Conservation (phyloP, 2,329 filamentous ascomycete species). For the Neocucurbitaria cava region DNA sequence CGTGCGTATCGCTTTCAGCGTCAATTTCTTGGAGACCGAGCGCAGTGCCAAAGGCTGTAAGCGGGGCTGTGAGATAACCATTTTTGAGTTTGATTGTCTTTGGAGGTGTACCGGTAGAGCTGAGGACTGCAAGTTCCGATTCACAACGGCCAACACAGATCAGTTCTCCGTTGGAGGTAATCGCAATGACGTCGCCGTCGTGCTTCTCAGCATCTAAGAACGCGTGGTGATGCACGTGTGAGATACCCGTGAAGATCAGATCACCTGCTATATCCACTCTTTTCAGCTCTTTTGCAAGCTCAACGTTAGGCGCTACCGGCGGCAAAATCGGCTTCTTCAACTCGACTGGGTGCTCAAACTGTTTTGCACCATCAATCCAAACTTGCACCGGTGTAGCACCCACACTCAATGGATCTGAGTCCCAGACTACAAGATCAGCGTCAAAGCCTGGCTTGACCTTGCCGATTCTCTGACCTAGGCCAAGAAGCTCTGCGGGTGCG, state of each 20-base stretch:
- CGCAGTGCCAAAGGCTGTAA: slow-evolving; percentile 66
- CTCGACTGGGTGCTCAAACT: slow-evolving; percentile 54
- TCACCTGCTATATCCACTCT: slow-evolving; percentile 32
- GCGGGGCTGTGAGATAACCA: slow-evolving; percentile 66
- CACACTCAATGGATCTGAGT: slow-evolving; percentile 50
- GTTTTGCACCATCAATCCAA: slow-evolving; percentile 54
- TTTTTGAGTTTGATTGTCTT: slow-evolving; percentile 59
- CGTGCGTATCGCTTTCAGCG: slow-evolving; percentile 58
- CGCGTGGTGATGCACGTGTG: slow-evolving; percentile 48
- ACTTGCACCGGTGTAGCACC: slow-evolving; percentile 52
- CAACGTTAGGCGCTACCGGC: slow-evolving; percentile 45
- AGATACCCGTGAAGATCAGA: slow-evolving; percentile 65
- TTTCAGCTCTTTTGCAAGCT: slow-evolving; percentile 42
- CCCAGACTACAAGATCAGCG: slow-evolving; percentile 54
- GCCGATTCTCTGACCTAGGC: slow-evolving; percentile 49
- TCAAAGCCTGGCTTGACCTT: slow-evolving; percentile 52
- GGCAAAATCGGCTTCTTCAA: slow-evolving; percentile 41
- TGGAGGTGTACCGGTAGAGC: slow-evolving; percentile 42
- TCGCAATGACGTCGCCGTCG: slow-evolving; percentile 49
- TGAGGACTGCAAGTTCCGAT: slow-evolving; percentile 52
- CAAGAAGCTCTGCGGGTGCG: slow-evolving; percentile 50
- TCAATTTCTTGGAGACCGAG: slow-evolving; percentile 71
- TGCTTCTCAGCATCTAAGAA: slow-evolving; percentile 52
- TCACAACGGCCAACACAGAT: slow-evolving; percentile 64
- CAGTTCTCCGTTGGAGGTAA: slow-evolving; percentile 62